phyloP scores from a whole-genome alignment of 1,284 basidiomycete genomes.

The Ceratobasidium sp. region DNA sequence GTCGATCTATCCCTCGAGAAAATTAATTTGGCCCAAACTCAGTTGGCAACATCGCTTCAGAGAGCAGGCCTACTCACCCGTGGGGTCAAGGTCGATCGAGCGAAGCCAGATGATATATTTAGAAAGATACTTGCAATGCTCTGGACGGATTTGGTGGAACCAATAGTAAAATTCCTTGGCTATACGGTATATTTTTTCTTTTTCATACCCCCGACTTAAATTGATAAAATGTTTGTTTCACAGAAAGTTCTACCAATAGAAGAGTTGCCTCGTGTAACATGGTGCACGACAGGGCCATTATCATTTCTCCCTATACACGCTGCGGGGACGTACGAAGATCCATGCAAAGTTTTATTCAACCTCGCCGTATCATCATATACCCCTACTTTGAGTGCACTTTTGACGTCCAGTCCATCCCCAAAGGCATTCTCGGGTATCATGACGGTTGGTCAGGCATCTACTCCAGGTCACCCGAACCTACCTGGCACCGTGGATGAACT shows the following conservation, averaged over 20 bases:
- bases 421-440: background rate
- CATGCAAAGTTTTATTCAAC: background rate
- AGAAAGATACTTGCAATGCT: background rate
- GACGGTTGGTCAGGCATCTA: background rate
- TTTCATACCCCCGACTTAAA: background rate
- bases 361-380: conserved; percentile 16
- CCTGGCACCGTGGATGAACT: background rate
- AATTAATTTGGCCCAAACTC: background rate
- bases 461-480: background rate
- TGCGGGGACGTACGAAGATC: background rate
- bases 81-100: background rate
- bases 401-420: background rate
- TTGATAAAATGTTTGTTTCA: background rate
- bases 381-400: background rate
- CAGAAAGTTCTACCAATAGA: background rate
- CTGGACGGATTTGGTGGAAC: conserved; percentile 4
- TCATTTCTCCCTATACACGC: conserved; percentile 6
- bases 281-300: conserved; percentile 7
- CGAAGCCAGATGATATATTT: background rate
- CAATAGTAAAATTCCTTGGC: background rate
- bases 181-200: background rate
- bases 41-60: background rate
- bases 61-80: background rate
- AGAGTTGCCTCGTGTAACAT: conserved; percentile 11
- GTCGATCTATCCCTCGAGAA: background rate